Conservation (phyloP, 2,329 filamentous ascomycete genomes). For the Fusarium circinatum region DNA sequence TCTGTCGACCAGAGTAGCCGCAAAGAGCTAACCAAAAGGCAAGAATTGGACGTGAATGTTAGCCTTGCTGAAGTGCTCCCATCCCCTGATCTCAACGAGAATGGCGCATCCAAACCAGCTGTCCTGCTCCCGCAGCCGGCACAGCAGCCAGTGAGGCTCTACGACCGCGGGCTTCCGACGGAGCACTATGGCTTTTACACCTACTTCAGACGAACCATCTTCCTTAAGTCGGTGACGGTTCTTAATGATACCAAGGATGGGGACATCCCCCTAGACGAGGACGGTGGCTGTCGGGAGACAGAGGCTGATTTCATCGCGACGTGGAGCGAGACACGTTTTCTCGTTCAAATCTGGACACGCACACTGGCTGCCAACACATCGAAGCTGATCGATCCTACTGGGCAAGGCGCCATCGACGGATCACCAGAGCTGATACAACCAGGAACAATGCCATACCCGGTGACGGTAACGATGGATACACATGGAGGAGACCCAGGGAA, state of each 20-base stretch:
- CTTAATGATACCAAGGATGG: slow-evolving; percentile 58
- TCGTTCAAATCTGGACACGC: slow-evolving; percentile 74
- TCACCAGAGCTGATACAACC: slow-evolving; percentile 54
- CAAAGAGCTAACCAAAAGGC: slow-evolving; percentile 39
- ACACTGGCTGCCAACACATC: slow-evolving; percentile 57
- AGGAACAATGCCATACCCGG: slow-evolving; percentile 71
- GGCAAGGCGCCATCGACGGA: slow-evolving; percentile 42
- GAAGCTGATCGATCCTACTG: slow-evolving; percentile 48
- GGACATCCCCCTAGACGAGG: slow-evolving; percentile 58
- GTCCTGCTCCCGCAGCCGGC: slow-evolving; percentile 75
- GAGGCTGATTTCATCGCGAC: slow-evolving; percentile 67
- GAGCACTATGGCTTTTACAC: slow-evolving; percentile 96
- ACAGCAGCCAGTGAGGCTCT: slow-evolving; percentile 85
- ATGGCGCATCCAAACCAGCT: slow-evolving; percentile 79
- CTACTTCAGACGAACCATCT: slow-evolving; percentile 89
- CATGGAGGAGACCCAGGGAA: slow-evolving; percentile 65
- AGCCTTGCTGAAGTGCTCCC: slow-evolving; percentile 64
- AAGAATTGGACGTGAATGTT: slow-evolving; percentile 36
- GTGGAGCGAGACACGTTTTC: slow-evolving; percentile 69
- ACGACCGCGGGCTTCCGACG: slow-evolving; percentile 79
- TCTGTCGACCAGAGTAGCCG: slow-evolving; percentile 52
- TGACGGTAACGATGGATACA: slow-evolving; percentile 69
- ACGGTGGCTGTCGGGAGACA: slow-evolving; percentile 64
- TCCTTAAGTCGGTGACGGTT: slow-evolving; percentile 70
- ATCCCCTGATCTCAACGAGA: slow-evolving; percentile 67